These are phyloP conservation scores for Cladosporium velox DNA, from an alignment of 2,329 filamentous ascomycete genomes.

Conservation along the genomic window DNA sequence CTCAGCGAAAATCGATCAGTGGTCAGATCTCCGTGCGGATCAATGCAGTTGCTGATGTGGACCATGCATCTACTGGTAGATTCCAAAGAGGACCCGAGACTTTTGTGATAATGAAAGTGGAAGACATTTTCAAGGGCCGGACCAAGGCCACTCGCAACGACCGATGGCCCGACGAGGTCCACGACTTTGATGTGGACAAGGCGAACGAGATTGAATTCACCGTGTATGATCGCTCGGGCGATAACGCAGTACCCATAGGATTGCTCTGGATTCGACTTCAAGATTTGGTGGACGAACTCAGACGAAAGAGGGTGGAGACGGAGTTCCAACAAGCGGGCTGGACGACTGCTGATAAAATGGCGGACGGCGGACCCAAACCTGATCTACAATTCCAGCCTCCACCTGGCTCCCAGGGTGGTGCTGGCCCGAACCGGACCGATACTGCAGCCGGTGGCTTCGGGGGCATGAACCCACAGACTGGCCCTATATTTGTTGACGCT, in stretches of 20 bases:
- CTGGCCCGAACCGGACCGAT: conserved; percentile 25
- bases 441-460: conserved; percentile 43
- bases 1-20: conserved; percentile 91
- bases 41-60: conserved; percentile 87
- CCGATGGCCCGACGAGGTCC: conserved; percentile 86
- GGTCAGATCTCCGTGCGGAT: conserved; percentile 86
- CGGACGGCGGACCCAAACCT: conserved; percentile 57
- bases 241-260: conserved; percentile 88
- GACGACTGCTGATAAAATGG: conserved; percentile 97
- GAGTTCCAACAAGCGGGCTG: conserved; percentile 93
- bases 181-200: conserved; percentile 94
- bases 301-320: conserved; percentile 93
- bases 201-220: conserved; percentile 98
- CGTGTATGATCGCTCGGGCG: conserved; percentile 90
- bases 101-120: conserved; percentile 93
- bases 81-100: conserved; percentile 93
- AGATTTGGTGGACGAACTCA: conserved; percentile 96
- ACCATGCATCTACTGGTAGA: conserved; percentile 78
- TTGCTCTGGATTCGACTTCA: conserved; percentile 96
- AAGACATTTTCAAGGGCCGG: conserved; percentile 86
- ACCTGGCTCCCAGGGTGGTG: conserved; percentile 42
- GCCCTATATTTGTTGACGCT: conserved; percentile 70
- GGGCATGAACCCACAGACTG: conserved; percentile 52
- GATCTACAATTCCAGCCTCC: conserved; percentile 58
- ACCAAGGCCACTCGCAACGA: conserved; percentile 85